Percentiles rank a stretch among this genome's conserved stretches.
Evolutionary conservation across 352 stramenopile genomes (phyloP).

Genomic region (Aphanomyces stellatus): DNA sequence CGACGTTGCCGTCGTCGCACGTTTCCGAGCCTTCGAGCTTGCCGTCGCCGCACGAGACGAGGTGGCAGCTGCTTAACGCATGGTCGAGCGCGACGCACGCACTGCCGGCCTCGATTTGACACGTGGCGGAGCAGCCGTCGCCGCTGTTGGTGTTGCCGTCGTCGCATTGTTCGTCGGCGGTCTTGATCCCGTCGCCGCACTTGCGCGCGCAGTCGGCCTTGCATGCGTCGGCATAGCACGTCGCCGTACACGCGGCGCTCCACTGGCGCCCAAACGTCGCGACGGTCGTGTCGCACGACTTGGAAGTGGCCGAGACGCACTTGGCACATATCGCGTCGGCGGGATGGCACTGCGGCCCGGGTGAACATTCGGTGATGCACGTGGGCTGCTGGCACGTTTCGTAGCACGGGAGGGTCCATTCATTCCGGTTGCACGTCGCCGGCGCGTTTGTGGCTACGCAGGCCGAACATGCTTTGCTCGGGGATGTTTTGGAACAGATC

Average conservation of each 20-base stretch:
- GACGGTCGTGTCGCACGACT: background rate
- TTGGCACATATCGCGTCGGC: constrained; percentile 1
- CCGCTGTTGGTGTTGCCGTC: constrained; percentile 23
- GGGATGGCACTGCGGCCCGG: constrained; percentile 11
- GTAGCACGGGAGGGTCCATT: constrained; percentile 16
- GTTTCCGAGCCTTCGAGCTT: background rate
- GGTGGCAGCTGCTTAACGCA: constrained; percentile 16
- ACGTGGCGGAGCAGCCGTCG: constrained; percentile 24
- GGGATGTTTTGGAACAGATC: constrained; percentile 1
- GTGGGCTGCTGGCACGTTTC: constrained; percentile 13
- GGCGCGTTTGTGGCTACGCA: constrained; percentile 14
- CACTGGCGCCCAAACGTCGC: constrained; percentile 3
- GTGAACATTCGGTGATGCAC: constrained; percentile 15
- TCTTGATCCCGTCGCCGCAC: constrained; percentile 24
- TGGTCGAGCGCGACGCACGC: constrained; percentile 20
- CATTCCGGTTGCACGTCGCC: background rate
- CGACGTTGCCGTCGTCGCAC: constrained; percentile 18
- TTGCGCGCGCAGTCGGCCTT: constrained; percentile 7
- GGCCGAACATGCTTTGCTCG: background rate
- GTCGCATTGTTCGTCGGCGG: constrained; percentile 24
- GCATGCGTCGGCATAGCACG: background rate
- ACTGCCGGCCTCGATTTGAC: constrained; percentile 22
- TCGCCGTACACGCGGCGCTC: constrained; percentile 8
- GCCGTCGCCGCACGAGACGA: constrained; percentile 7
- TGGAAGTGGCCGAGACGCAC: background rate